Base-by-base conservation (phyloP, 164 flowering plant genomes). In the Magnolia kwangsiensis region DNA sequence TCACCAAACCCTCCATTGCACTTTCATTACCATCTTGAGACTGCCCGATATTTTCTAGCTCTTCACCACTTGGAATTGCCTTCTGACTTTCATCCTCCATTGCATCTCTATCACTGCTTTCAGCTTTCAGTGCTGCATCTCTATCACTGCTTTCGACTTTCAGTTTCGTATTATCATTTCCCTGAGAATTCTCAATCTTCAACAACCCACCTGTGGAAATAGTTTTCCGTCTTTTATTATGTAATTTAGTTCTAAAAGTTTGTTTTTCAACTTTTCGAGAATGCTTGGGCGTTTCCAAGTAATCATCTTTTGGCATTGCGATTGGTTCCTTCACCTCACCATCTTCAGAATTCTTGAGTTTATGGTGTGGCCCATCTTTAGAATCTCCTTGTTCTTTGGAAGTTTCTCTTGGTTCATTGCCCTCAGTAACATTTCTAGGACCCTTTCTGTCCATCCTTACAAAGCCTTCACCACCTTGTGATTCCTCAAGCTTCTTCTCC, bases 221-320 rank as follows among this genome's bases (percentile, higher is more conserved):
- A 1, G 45, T 51, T 81, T 82, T 82, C 84, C 84, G 74, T 75
- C 80, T 83, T 75, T 79, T 88, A 21, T 80, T 83, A 74, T 29
- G 81, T 0, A 67, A 50, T 69, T 71, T 79, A 31, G 78, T 74
- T 20, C 64, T 23, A 27, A 51, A 20, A 0, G 80, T 74, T 67
- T 50, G 79, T 58, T 76, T 76, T 73, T 67, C 69, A 69, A 29
- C 71, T 61, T 61, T 75, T 69, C 55, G 70, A 37, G 79, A 76
- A n/a, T 63, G 67, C 8, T 75, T 58, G 0, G 69, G 9, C 27
- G 59, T 67, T 73, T 81, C 84, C 76, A 79, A 49, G 69, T 27
- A 27, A 27, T 81, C 80, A 70, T 71, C 78, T 65, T 63, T 76
- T 49, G 76, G 50, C 23, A 37, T 59, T 49, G 1, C 29, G 31